Evolutionary conservation across 768 basidiomycete genomes (phyloP).

Genomic region (Collybia nuda): DNA sequence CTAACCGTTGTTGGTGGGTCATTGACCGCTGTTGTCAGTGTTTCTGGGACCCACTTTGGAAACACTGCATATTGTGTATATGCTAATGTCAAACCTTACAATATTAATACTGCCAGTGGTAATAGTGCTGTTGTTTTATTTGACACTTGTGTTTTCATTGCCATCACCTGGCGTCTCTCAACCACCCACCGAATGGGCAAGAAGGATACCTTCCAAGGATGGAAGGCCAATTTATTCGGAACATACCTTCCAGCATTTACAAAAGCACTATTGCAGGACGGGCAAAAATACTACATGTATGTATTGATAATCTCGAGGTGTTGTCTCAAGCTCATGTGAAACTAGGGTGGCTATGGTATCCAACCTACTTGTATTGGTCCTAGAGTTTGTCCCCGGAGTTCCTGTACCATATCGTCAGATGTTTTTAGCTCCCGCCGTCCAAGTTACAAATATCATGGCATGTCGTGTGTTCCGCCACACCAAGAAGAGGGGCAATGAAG

Average conservation of each 20-base stretch:
- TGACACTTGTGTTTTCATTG: constrained; percentile 34
- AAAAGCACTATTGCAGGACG: constrained; percentile 24
- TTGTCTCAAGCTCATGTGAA: no score
- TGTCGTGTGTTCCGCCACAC: no score
- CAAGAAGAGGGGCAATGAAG: no score
- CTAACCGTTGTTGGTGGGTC: constrained; percentile 23
- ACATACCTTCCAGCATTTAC: constrained; percentile 22
- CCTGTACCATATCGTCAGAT: no score
- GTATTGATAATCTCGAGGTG: background rate
- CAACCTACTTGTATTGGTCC: no score
- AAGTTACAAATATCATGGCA: no score
- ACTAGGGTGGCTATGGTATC: no score
- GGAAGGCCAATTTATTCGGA: constrained; percentile 15
- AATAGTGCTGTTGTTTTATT: constrained; percentile 22
- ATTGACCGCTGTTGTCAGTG: constrained; percentile 22
- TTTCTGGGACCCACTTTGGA: constrained; percentile 22
- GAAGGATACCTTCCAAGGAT: constrained; percentile 9
- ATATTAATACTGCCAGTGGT: constrained; percentile 17
- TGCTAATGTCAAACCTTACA: constrained; percentile 19
- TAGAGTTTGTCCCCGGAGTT: no score
- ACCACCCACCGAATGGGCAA: constrained; percentile 2
- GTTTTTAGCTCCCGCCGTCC: no score
- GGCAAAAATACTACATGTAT: constrained; percentile 34
- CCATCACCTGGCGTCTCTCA: constrained; percentile 27
- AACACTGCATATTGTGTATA: constrained; percentile 31